Percentiles rank a stretch among this genome's conserved stretches.
Conservation (phyloP, 176 grass and related monocot genomes). For the Neostapfia colusana region DNA sequence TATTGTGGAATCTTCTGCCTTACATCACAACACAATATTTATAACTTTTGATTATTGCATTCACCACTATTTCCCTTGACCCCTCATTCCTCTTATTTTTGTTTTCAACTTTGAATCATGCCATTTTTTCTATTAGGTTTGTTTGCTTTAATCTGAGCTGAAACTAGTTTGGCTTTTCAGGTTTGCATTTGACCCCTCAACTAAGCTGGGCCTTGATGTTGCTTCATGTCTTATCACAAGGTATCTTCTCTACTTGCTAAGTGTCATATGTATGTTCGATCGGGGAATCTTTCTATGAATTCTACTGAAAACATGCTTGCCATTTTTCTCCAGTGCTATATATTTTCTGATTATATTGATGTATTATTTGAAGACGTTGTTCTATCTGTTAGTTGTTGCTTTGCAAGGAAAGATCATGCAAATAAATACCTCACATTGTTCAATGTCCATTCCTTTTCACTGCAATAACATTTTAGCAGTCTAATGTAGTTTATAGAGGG, state of each 20-base stretch:
- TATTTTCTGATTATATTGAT: constrained; percentile 1
- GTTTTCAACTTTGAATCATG: constrained; percentile 1
- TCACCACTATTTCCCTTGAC: not conserved
- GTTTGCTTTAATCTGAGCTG: not conserved
- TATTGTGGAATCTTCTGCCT: constrained; percentile 12
- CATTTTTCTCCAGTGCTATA: not conserved
- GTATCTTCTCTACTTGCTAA: constrained; percentile 43
- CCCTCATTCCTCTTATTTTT: not conserved
- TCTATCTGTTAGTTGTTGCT: constrained; percentile 1
- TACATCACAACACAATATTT: constrained; percentile 1
- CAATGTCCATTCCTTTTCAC: constrained; percentile 7
- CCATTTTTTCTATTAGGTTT: constrained; percentile 4
- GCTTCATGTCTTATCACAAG: constrained; percentile 93
- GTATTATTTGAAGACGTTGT: not conserved
- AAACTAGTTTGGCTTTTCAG: constrained; percentile 43
- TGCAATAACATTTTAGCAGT: not conserved
- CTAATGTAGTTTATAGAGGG: not conserved
- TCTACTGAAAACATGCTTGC: not conserved
- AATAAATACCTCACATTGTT: not conserved
- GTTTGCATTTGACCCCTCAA: constrained; percentile 87
- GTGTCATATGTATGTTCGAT: constrained; percentile 1
- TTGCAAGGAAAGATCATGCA: not conserved
- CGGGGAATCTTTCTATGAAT: not conserved
- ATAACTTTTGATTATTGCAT: not conserved
- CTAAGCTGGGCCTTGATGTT: constrained; percentile 88